These are phyloP conservation scores for Phellinidium pouzarii DNA, from an alignment of 1,284 basidiomycete genomes.

Conservation along the genomic window DNA sequence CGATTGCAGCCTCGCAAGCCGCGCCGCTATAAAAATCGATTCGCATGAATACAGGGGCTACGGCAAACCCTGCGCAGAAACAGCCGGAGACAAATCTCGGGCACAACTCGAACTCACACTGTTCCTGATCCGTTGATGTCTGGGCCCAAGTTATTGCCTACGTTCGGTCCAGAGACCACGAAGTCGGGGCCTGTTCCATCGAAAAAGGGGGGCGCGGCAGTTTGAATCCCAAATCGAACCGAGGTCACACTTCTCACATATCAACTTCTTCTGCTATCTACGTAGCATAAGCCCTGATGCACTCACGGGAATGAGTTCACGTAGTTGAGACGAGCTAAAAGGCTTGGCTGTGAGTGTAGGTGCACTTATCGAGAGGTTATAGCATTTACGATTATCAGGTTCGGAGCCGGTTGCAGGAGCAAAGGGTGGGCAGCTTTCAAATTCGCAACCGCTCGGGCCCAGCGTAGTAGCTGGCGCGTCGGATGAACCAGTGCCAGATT, in stretches of 20 bases:
- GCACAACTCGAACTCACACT: slow-evolving; percentile 31
- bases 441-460: slow-evolving; percentile 34
- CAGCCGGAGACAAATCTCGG: neutral
- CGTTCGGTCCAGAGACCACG: slow-evolving; percentile 45
- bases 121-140: slow-evolving; percentile 37
- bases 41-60: neutral
- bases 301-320: slow-evolving; percentile 19
- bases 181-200: slow-evolving; percentile 37
- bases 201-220: slow-evolving; percentile 39
- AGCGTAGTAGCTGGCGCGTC: slow-evolving; percentile 25
- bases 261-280: neutral
- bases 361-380: neutral
- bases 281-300: neutral
- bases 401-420: slow-evolving; percentile 36
- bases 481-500: slow-evolving; percentile 24
- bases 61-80: neutral
- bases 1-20: slow-evolving; percentile 37
- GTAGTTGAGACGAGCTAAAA: slow-evolving; percentile 16
- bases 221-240: slow-evolving; percentile 41
- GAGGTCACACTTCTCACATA: slow-evolving; percentile 31
- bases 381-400: neutral
- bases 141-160: slow-evolving; percentile 32
- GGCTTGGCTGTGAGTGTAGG: neutral
- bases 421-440: slow-evolving; percentile 35
- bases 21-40: slow-evolving; percentile 33